Percentiles rank a stretch among this genome's conserved stretches.
Evolutionary conservation across 2,329 filamentous ascomycete genomes (phyloP).

Genomic region (Knufia petricola): DNA sequence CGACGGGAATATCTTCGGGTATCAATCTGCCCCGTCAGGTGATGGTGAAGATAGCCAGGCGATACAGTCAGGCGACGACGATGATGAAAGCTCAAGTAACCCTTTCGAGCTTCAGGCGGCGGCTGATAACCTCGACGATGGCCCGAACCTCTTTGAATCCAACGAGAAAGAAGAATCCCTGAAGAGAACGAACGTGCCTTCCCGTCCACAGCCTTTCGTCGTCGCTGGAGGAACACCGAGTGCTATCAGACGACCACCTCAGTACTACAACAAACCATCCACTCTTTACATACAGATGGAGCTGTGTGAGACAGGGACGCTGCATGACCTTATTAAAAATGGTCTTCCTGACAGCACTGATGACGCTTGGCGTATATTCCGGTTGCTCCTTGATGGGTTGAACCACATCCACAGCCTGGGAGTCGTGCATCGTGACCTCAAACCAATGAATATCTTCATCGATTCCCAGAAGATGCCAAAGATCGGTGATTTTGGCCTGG

Average conservation of each 20-base stretch:
- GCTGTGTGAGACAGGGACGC: constrained; percentile 86
- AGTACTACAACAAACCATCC: constrained; percentile 25
- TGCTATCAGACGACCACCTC: not conserved
- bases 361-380: constrained; percentile 81
- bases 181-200: constrained; percentile 26
- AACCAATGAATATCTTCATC: constrained; percentile 96
- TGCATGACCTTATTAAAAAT: constrained; percentile 71
- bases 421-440: constrained; percentile 91
- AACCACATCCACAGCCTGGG: constrained; percentile 81
- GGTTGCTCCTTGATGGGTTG: constrained; percentile 82
- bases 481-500: constrained; percentile 92
- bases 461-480: constrained; percentile 83
- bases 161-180: constrained; percentile 24
- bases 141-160: constrained; percentile 22
- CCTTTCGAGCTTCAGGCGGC: constrained; percentile 4
- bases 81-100: not conserved
- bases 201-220: constrained; percentile 6
- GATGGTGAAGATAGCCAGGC: constrained; percentile 27
- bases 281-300: constrained; percentile 98
- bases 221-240: constrained; percentile 25
- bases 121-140: constrained; percentile 6
- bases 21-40: constrained; percentile 14
- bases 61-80: not conserved
- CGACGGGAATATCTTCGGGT: constrained; percentile 9
- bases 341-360: constrained; percentile 63